Percentiles rank a stretch among this genome's conserved stretches.
Evolutionary conservation across 495 filamentous ascomycete genomes (phyloP).

Genomic region (Aspergillus conjunctus): DNA sequence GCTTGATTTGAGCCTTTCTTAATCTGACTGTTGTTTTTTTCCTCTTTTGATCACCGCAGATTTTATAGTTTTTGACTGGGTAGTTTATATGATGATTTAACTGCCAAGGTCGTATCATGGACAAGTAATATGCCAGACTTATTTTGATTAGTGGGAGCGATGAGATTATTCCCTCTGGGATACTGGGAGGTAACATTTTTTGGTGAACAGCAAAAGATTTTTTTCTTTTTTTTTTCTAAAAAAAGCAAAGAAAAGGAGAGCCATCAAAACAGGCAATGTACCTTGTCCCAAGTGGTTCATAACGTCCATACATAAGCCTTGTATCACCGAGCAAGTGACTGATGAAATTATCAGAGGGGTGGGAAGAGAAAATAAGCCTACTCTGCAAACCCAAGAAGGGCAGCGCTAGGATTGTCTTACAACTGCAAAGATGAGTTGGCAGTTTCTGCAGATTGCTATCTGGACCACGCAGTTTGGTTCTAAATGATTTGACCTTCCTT

Average conservation of each 20-base stretch:
- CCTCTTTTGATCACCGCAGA: too few species aligned
- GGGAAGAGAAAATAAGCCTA: not conserved
- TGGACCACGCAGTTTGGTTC: constrained; percentile 12
- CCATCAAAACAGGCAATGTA: not conserved
- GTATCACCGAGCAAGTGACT: not conserved
- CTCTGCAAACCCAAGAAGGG: constrained; percentile 2
- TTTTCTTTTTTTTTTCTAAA: not conserved
- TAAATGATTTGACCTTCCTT: not conserved
- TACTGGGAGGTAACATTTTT: too few species aligned
- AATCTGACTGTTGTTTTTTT: too few species aligned
- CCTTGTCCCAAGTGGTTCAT: not conserved
- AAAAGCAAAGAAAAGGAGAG: not conserved
- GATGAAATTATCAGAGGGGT: not conserved
- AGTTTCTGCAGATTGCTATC: constrained; percentile 28
- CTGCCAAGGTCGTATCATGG: too few species aligned
- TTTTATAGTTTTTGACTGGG: too few species aligned
- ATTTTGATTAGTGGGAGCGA: too few species aligned
- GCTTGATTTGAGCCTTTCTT: too few species aligned
- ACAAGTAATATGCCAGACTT: too few species aligned
- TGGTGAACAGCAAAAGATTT: too few species aligned
- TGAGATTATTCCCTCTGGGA: too few species aligned
- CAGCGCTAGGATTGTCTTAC: constrained; percentile 17
- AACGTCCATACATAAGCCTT: not conserved
- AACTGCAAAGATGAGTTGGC: constrained; percentile 27
- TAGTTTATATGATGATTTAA: too few species aligned